Evolutionary conservation across 1,139 yeast species (phyloP).

Genomic region (Yamadazyma oceani): DNA sequence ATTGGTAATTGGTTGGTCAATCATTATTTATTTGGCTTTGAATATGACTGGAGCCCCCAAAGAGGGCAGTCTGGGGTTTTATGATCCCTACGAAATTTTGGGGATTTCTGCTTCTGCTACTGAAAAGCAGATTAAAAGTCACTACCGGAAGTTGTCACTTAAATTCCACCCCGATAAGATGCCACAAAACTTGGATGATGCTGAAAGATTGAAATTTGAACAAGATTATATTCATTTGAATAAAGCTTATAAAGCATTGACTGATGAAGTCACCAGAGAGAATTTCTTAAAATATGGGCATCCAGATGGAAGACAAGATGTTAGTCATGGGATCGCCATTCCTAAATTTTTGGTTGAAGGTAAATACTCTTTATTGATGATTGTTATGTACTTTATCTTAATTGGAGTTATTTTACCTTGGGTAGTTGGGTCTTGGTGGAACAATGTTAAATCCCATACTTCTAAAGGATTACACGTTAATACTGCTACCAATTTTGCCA

Average conservation of each 20-base stretch:
- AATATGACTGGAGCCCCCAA: constrained; percentile 41
- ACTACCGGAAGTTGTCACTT: constrained; percentile 82
- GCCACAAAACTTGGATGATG: constrained; percentile 63
- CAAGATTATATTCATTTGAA: constrained; percentile 77
- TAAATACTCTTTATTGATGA: constrained; percentile 65
- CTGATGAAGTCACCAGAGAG: constrained; percentile 83
- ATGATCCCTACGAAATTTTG: constrained; percentile 89
- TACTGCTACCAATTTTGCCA: constrained; percentile 74
- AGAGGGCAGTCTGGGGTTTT: constrained; percentile 47
- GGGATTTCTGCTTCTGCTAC: constrained; percentile 68
- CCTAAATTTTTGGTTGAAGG: constrained; percentile 93
- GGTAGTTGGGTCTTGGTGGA: constrained; percentile 90
- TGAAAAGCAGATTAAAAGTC: constrained; percentile 77
- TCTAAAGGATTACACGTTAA: constrained; percentile 79
- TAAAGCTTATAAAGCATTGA: constrained; percentile 91
- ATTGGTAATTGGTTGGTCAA: constrained; percentile 67
- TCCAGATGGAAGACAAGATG: constrained; percentile 96
- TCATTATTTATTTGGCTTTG: constrained; percentile 51
- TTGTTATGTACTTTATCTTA: constrained; percentile 62
- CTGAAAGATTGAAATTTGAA: constrained; percentile 61
- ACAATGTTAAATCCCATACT: constrained; percentile 74
- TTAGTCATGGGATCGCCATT: constrained; percentile 94
- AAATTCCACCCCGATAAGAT: constrained; percentile 94
- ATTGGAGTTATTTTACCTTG: constrained; percentile 80
- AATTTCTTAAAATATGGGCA: constrained; percentile 89